These are phyloP conservation scores for Phytopythium litorale DNA, from an alignment of 352 stramenopile genomes.

Conservation along the genomic window DNA sequence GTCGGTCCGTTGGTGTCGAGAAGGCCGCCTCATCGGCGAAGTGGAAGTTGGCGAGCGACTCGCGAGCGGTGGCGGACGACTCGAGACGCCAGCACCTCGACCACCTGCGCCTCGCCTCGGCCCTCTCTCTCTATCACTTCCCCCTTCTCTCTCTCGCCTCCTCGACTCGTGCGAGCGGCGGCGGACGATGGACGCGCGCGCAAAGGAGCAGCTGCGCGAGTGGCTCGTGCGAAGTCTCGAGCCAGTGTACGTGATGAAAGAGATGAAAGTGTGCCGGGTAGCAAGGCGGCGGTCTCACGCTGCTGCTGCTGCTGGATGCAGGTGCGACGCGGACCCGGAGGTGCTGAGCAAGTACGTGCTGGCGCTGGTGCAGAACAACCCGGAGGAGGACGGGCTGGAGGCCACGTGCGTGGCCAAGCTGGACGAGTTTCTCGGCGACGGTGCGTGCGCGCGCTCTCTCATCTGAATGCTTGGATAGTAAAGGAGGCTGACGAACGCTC, in stretches of 20 bases:
- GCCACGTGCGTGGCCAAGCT: conserved; percentile 76
- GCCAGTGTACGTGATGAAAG: conserved; percentile 53
- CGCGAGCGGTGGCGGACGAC: no score
- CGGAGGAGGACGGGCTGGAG: conserved; percentile 59
- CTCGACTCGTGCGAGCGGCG: neutral
- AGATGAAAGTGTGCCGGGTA: neutral
- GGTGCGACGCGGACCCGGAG: conserved; percentile 81
- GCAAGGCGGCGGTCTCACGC: neutral
- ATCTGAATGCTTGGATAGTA: no score
- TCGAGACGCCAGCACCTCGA: no score
- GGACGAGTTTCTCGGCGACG: conserved; percentile 83
- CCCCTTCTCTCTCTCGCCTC: no score
- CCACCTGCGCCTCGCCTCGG: no score
- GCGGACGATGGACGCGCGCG: conserved; percentile 63
- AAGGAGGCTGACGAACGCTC: no score
- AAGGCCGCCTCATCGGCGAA: no score
- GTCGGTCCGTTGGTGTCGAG: no score
- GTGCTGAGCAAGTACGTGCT: conserved; percentile 88
- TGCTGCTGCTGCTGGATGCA: conserved; percentile 11
- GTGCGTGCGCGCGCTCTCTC: conserved; percentile 19
- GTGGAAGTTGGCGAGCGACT: no score
- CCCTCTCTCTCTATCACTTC: no score
- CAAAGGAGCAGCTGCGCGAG: conserved; percentile 78
- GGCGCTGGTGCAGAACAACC: conserved; percentile 81
- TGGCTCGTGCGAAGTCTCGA: conserved; percentile 85